Evolutionary conservation across 768 basidiomycete species (phyloP).

Genomic region (Phylloporus scabripes): DNA sequence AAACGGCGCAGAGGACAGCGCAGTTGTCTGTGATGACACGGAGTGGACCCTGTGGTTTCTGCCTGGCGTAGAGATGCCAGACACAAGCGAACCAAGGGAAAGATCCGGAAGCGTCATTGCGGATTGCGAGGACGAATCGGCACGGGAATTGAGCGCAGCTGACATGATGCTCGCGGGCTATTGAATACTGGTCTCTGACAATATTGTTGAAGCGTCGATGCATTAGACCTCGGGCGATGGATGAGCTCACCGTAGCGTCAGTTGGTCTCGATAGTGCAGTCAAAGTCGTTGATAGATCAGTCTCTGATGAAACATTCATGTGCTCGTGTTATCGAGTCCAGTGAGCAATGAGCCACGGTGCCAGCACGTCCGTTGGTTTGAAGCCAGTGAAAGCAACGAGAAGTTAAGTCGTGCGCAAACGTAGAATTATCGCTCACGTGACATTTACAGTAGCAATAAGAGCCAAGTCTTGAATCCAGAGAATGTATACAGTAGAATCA

Average conservation of each 20-base stretch:
- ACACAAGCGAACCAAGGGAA: slow-evolving; percentile 52
- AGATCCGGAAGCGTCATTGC: slow-evolving; percentile 50
- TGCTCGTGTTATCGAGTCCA: background rate
- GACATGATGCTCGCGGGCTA: slow-evolving; percentile 31
- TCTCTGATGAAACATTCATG: background rate
- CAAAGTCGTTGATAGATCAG: slow-evolving; percentile 1
- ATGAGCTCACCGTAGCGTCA: slow-evolving; percentile 6
- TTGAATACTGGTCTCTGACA: background rate
- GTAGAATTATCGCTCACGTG: slow-evolving; percentile 11
- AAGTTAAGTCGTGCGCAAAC: too few relatives aligned
- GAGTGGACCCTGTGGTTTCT: slow-evolving; percentile 44
- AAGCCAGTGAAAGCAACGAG: background rate
- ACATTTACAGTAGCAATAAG: background rate
- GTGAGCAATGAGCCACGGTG: background rate
- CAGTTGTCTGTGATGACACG: slow-evolving; percentile 46
- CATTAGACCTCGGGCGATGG: background rate
- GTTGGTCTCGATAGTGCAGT: slow-evolving; percentile 1
- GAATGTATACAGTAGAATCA: slow-evolving; percentile 23
- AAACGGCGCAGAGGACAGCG: slow-evolving; percentile 44
- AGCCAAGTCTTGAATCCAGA: too few relatives aligned
- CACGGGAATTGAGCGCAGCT: slow-evolving; percentile 34
- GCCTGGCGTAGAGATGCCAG: slow-evolving; percentile 50
- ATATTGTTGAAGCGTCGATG: background rate
- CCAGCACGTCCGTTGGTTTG: background rate
- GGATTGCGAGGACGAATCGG: slow-evolving; percentile 42